Conservation (phyloP, 164 flowering plant genomes). For the Dillenia turbinata region DNA sequence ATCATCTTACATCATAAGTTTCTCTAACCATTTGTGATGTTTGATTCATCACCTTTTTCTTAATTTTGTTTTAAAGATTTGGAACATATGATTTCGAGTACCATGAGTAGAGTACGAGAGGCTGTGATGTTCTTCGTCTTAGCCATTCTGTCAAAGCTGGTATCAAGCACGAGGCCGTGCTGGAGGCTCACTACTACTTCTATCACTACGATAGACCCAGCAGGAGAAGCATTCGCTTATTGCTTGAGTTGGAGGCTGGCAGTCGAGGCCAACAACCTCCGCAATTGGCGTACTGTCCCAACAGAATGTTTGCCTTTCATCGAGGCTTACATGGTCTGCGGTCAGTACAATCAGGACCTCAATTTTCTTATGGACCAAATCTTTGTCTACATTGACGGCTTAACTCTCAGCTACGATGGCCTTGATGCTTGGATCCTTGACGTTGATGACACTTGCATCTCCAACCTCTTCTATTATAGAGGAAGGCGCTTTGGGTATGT, state of each 20-base stretch:
- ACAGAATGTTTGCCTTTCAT: slow-evolving; percentile 41
- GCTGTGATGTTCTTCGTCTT: no score
- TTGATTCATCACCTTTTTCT: no score
- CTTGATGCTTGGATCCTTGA: slow-evolving; percentile 80
- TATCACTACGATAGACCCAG: neutral
- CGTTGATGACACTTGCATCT: slow-evolving; percentile 85
- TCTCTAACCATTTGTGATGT: no score
- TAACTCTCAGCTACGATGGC: slow-evolving; percentile 36
- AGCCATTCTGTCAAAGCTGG: no score
- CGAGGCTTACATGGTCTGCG: slow-evolving; percentile 61
- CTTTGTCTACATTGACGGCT: slow-evolving; percentile 23
- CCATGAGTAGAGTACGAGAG: no score
- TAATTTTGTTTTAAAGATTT: no score
- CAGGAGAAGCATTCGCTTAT: no score
- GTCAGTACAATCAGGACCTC: slow-evolving; percentile 62
- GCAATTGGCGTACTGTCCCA: slow-evolving; percentile 73
- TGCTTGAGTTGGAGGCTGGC: slow-evolving; percentile 51
- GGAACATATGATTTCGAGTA: no score
- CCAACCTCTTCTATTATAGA: slow-evolving; percentile 55
- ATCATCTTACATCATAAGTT: no score
- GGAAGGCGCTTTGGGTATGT: slow-evolving; percentile 61
- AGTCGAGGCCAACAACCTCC: slow-evolving; percentile 69
- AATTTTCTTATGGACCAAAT: slow-evolving; percentile 44
- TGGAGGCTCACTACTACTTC: no score
- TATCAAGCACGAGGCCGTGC: neutral